Percentiles rank a stretch among this genome's conserved stretches.
phyloP scores from a whole-genome alignment of 1,139 yeast genomes.

The Kurtzmaniella quercitrusa region DNA sequence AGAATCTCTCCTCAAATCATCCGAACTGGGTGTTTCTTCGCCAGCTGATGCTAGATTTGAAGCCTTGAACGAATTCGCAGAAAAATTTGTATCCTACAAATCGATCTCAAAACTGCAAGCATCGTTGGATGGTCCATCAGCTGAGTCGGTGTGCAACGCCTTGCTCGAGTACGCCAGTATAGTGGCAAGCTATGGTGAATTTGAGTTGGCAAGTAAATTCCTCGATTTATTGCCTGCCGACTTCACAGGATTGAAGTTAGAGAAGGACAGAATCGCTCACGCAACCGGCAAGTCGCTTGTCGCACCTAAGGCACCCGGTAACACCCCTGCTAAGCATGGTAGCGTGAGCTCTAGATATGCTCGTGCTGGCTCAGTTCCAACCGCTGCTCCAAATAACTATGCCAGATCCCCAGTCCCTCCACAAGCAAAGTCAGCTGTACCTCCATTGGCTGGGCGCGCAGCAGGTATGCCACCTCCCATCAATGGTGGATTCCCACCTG shows the following conservation, averaged over 20 bases:
- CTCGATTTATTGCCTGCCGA: conserved; percentile 66
- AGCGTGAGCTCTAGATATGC: conserved; percentile 8
- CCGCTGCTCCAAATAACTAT: conserved; percentile 11
- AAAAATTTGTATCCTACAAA: conserved; percentile 75
- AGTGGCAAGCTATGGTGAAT: conserved; percentile 79
- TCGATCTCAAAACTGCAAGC: conserved; percentile 44
- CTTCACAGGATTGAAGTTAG: conserved; percentile 40
- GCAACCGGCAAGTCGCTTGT: conserved; percentile 40
- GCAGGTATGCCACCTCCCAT: conserved; percentile 8
- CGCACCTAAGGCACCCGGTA: conserved; percentile 8
- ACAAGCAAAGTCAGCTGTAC: conserved; percentile 1
- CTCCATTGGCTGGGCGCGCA: not conserved
- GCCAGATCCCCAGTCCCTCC: conserved; percentile 12
- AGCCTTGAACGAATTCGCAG: conserved; percentile 77
- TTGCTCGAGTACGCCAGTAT: conserved; percentile 76
- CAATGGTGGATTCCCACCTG: conserved; percentile 1
- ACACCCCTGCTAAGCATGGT: conserved; percentile 4
- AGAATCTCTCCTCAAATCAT: conserved; percentile 40
- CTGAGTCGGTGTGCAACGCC: conserved; percentile 52
- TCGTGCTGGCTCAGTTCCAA: conserved; percentile 14
- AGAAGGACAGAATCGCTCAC: conserved; percentile 72
- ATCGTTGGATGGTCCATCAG: conserved; percentile 41
- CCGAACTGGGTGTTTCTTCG: conserved; percentile 36
- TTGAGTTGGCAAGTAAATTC: conserved; percentile 73
- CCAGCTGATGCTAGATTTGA: conserved; percentile 83